Percentiles rank a stretch among this genome's conserved stretches.
phyloP scores from a whole-genome alignment of 441 rosid species.

The Pelargonium citronellum region DNA sequence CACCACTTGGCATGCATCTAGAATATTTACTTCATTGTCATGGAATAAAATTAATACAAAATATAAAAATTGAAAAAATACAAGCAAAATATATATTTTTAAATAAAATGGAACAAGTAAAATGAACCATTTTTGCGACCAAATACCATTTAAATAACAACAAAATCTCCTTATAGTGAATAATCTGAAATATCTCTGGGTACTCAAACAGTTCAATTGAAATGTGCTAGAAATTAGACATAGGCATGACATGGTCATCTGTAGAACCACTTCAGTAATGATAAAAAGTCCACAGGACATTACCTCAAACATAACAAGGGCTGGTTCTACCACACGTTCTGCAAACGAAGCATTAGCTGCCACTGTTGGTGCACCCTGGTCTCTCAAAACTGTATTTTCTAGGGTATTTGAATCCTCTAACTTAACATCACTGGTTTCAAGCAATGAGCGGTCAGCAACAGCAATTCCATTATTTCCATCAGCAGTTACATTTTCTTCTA shows the following conservation, averaged over 20 bases:
- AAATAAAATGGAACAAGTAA: neutral
- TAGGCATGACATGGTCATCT: too few relatives aligned
- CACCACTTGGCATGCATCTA: neutral
- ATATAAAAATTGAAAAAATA: neutral
- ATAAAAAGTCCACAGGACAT: neutral
- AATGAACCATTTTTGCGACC: conserved; percentile 4
- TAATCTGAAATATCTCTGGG: neutral
- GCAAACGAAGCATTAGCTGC: conserved; percentile 67
- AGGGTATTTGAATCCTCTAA: conserved; percentile 40
- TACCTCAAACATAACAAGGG: conserved; percentile 98
- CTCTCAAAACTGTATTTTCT: conserved; percentile 42
- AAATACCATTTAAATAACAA: neutral
- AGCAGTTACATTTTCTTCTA: conserved; percentile 44
- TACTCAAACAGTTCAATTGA: neutral
- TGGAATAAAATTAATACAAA: neutral
- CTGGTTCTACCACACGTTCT: conserved; percentile 80
- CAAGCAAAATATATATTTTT: neutral
- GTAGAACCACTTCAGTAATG: neutral
- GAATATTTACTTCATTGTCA: neutral
- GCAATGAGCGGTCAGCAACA: conserved; percentile 40
- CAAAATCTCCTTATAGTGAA: neutral
- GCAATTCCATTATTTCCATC: conserved; percentile 43
- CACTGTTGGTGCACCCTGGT: conserved; percentile 41
- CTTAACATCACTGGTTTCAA: conserved; percentile 44
- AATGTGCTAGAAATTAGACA: neutral